Conservation (phyloP, 129 eudicot species). For the Centella asiatica region DNA sequence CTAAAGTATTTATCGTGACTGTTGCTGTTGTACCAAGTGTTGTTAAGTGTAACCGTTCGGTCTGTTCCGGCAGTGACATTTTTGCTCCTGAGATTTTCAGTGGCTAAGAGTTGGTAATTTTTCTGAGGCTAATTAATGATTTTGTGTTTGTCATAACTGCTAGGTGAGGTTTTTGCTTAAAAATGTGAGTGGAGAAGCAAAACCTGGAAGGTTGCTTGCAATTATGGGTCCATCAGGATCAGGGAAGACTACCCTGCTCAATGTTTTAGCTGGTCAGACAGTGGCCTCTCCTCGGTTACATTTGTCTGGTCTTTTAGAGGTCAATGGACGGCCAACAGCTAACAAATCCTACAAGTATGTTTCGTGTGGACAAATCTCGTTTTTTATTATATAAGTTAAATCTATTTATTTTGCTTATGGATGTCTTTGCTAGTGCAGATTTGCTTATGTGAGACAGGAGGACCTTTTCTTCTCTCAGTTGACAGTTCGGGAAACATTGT, state of each 20-base stretch:
- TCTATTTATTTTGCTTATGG: background rate
- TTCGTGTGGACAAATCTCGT: slow-evolving; percentile 1
- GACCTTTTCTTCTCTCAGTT: slow-evolving; percentile 95
- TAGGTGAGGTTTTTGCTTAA: slow-evolving; percentile 81
- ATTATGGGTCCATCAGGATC: slow-evolving; percentile 99
- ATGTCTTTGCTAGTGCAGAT: slow-evolving; percentile 37
- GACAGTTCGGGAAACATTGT: slow-evolving; percentile 94
- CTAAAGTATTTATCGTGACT: no score
- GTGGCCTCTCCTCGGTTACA: slow-evolving; percentile 60
- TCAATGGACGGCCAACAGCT: slow-evolving; percentile 59
- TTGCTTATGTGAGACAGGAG: slow-evolving; percentile 94
- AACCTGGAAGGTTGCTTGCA: slow-evolving; percentile 95
- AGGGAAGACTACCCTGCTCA: slow-evolving; percentile 95
- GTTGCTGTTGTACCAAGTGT: no score
- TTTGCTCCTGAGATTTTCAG: no score
- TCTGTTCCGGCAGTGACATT: no score
- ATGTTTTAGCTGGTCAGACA: slow-evolving; percentile 82
- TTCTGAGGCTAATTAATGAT: background rate
- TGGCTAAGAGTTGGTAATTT: background rate
- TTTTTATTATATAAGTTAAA: background rate
- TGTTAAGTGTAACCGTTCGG: no score
- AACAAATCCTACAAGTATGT: slow-evolving; percentile 71
- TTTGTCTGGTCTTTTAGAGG: slow-evolving; percentile 86
- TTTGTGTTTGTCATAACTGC: background rate
- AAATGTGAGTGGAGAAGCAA: slow-evolving; percentile 92